These are phyloP conservation scores for Gynandropsis gynandra DNA, from an alignment of 345 rosid species.

Conservation along the genomic window DNA sequence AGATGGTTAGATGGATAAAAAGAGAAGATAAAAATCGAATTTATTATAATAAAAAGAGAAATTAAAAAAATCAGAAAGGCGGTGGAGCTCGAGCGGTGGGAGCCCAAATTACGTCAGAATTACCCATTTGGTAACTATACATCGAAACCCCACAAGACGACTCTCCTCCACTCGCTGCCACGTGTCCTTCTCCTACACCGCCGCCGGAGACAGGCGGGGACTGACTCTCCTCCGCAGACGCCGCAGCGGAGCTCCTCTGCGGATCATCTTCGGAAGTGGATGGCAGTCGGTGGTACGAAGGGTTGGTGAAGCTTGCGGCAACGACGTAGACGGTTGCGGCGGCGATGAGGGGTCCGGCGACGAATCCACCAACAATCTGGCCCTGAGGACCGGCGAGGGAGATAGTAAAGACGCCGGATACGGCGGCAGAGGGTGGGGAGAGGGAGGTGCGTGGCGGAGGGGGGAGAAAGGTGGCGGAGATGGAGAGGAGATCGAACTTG, in stretches of 20 bases:
- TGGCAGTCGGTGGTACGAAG: constrained; percentile 58
- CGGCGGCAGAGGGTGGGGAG: constrained; percentile 30
- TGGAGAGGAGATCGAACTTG: constrained; percentile 72
- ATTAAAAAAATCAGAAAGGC: constrained; percentile 48
- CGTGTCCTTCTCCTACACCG: constrained; percentile 44
- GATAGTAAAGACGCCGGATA: constrained; percentile 52
- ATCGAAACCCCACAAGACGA: constrained; percentile 53
- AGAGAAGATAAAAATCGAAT: no score
- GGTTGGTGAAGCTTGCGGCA: constrained; percentile 71
- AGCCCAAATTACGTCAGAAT: constrained; percentile 69
- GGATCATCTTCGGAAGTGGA: no score
- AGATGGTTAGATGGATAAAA: no score
- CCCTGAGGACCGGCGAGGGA: constrained; percentile 93
- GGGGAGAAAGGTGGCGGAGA: constrained; percentile 74
- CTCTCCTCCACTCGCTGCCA: constrained; percentile 36
- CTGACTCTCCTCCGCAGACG: constrained; percentile 42
- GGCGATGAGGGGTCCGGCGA: constrained; percentile 60
- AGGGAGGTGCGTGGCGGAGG: constrained; percentile 35
- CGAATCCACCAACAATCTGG: constrained; percentile 83
- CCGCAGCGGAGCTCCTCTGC: constrained; percentile 43
- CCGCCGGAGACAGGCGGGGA: constrained; percentile 55
- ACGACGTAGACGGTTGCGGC: constrained; percentile 60
- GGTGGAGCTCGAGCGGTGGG: constrained; percentile 59
- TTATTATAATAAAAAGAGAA: no score
- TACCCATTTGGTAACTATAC: constrained; percentile 54